These are phyloP conservation scores for Aureobasidium sp. DNA, from an alignment of 2,329 filamentous ascomycete species.

Conservation along the genomic window DNA sequence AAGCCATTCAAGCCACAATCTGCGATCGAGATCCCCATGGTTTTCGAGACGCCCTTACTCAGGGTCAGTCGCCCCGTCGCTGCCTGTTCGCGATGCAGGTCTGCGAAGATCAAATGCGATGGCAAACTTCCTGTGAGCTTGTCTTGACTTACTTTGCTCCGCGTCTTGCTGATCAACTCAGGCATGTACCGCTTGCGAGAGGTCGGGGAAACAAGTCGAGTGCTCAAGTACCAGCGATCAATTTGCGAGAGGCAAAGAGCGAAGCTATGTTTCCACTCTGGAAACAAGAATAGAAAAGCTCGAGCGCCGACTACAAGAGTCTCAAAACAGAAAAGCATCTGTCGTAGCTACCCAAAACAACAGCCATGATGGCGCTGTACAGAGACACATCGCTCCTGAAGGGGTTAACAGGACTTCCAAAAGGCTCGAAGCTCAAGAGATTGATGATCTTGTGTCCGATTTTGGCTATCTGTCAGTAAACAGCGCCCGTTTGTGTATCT, in stretches of 20 bases:
- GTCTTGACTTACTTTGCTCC: background rate
- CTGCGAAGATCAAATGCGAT: conserved; percentile 96
- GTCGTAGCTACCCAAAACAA: conserved; percentile 51
- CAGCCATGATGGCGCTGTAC: conserved; percentile 30
- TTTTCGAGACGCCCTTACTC: conserved; percentile 37
- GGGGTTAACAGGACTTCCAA: conserved; percentile 32
- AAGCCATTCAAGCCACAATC: conserved; percentile 1
- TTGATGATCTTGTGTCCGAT: conserved; percentile 86
- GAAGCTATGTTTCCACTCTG: conserved; percentile 94
- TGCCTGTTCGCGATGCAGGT: conserved; percentile 73
- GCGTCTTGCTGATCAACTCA: background rate
- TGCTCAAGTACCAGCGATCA: conserved; percentile 95
- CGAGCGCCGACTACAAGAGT: conserved; percentile 60
- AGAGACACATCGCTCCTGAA: background rate
- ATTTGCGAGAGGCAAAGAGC: conserved; percentile 89
- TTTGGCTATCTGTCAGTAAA: conserved; percentile 74
- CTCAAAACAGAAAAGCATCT: conserved; percentile 62
- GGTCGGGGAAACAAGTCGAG: conserved; percentile 73
- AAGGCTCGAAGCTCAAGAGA: conserved; percentile 67
- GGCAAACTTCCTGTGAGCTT: conserved; percentile 64
- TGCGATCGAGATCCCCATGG: conserved; percentile 35
- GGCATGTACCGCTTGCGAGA: conserved; percentile 90
- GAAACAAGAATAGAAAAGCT: conserved; percentile 84
- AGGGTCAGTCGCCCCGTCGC: conserved; percentile 71
- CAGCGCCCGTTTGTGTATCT: background rate